These are phyloP conservation scores for Taxawa tesnikishii DNA, from an alignment of 2,329 filamentous ascomycete species.

Conservation along the genomic window DNA sequence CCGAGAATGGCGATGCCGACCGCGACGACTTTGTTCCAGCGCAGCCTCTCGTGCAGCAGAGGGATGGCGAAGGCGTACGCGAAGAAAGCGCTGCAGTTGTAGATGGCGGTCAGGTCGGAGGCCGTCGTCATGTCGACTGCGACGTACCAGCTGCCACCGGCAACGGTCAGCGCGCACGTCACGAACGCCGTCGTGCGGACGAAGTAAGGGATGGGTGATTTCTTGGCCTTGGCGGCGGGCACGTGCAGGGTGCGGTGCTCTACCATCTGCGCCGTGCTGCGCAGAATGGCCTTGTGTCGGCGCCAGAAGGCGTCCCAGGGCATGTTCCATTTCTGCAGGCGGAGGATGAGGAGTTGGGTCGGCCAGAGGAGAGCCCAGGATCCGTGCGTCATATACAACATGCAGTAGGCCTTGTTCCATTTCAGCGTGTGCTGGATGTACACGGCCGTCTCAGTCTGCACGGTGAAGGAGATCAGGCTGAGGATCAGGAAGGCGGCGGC, in stretches of 20 bases:
- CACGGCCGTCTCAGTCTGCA: conserved; percentile 91
- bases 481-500: conserved; percentile 73
- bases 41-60: conserved; percentile 71
- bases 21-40: conserved; percentile 72
- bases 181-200: conserved; percentile 67
- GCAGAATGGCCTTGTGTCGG: conserved; percentile 49
- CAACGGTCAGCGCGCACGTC: conserved; percentile 76
- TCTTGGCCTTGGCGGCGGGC: conserved; percentile 30
- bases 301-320: conserved; percentile 84
- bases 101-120: conserved; percentile 90
- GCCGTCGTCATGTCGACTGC: conserved; percentile 89
- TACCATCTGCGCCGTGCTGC: conserved; percentile 71
- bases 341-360: conserved; percentile 64
- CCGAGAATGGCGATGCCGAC: conserved; percentile 79
- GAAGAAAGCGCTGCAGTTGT: conserved; percentile 98
- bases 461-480: conserved; percentile 75
- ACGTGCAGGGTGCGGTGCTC: conserved; percentile 64
- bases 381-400: conserved; percentile 92
- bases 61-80: conserved; percentile 95
- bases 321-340: conserved; percentile 63
- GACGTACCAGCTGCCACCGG: conserved; percentile 89
- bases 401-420: conserved; percentile 99
- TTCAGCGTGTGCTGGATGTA: conserved; percentile 86
- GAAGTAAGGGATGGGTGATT: conserved; percentile 59
- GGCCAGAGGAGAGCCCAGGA: conserved; percentile 91